These are phyloP conservation scores for Saitoella complicata DNA, from an alignment of 805 yeast species.

Conservation along the genomic window DNA sequence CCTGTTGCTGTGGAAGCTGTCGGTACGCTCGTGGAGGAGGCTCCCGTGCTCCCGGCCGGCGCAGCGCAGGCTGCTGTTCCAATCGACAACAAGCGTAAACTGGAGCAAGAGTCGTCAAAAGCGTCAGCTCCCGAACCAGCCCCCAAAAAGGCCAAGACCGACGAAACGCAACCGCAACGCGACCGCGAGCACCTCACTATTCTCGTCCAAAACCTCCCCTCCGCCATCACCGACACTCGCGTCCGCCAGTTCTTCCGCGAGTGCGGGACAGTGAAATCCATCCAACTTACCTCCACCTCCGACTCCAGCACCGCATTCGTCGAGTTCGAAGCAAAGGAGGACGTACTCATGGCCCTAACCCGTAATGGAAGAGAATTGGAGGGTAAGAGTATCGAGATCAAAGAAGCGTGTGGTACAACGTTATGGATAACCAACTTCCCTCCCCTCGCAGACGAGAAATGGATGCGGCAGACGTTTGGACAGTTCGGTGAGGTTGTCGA, in stretches of 20 bases:
- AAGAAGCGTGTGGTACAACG: conserved; percentile 32
- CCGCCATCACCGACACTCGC: conserved; percentile 23
- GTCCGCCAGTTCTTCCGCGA: conserved; percentile 34
- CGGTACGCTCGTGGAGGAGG: too few relatives aligned
- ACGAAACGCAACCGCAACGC: neutral
- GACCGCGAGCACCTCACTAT: conserved; percentile 43
- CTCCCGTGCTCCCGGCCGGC: too few relatives aligned
- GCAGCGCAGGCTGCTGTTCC: neutral
- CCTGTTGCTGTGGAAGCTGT: too few relatives aligned
- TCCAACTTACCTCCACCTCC: conserved; percentile 2
- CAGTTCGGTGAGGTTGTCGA: conserved; percentile 29
- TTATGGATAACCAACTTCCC: conserved; percentile 67
- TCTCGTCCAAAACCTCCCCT: conserved; percentile 35
- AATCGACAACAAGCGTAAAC: neutral
- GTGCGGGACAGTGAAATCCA: conserved; percentile 38
- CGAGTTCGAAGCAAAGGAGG: conserved; percentile 36
- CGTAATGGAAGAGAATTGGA: conserved; percentile 35
- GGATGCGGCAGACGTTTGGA: conserved; percentile 28
- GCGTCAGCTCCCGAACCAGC: neutral
- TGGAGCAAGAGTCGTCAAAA: neutral
- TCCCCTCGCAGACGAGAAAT: conserved; percentile 28
- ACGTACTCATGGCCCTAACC: conserved; percentile 43
- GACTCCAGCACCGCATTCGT: conserved; percentile 31
- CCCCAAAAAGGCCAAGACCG: neutral
- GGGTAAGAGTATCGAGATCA: conserved; percentile 30